A percentile compares a stretch with the other conserved stretches of the same genome.
These are phyloP conservation scores for Hypoxylon sp. DNA, from an alignment of 2,329 filamentous ascomycete species.

Conservation along the genomic window DNA sequence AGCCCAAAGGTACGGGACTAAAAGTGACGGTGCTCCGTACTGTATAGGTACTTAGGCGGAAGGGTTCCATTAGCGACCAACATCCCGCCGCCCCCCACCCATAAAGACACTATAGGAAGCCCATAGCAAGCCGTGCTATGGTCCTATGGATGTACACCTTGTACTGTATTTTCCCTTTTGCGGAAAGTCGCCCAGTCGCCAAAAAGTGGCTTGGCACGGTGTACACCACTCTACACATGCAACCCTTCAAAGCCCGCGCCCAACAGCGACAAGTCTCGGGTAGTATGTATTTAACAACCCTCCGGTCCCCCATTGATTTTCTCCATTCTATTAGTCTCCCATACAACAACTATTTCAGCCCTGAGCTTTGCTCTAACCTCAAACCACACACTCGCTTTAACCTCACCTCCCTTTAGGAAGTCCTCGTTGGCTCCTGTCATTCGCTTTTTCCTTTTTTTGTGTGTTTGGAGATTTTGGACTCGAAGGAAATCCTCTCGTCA, in stretches of 20 bases:
- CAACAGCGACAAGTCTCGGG: constrained; percentile 38
- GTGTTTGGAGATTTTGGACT: constrained; percentile 59
- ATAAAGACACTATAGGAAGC: constrained; percentile 1
- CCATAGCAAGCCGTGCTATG: constrained; percentile 1
- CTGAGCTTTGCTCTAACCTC: constrained; percentile 57
- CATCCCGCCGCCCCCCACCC: constrained; percentile 28
- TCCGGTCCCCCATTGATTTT: constrained; percentile 53
- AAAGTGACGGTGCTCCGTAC: constrained; percentile 31
- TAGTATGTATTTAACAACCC: constrained; percentile 53
- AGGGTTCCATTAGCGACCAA: constrained; percentile 34
- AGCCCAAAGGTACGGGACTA: constrained; percentile 3
- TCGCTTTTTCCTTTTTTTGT: constrained; percentile 73
- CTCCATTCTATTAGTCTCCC: constrained; percentile 56
- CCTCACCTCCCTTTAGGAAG: constrained; percentile 70
- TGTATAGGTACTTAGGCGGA: constrained; percentile 34
- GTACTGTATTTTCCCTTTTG: constrained; percentile 42
- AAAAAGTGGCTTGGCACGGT: constrained; percentile 36
- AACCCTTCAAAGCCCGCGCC: constrained; percentile 21
- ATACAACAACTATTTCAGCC: constrained; percentile 55
- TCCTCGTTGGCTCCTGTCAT: constrained; percentile 82
- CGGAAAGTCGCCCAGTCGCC: constrained; percentile 43
- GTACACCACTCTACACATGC: constrained; percentile 19
- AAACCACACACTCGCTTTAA: constrained; percentile 67
- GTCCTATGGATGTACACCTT: constrained; percentile 25
- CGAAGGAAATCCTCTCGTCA: constrained; percentile 56